Evolutionary conservation across 116 monocot genomes (phyloP).

Genomic region (Phalaenopsis hybrid): DNA sequence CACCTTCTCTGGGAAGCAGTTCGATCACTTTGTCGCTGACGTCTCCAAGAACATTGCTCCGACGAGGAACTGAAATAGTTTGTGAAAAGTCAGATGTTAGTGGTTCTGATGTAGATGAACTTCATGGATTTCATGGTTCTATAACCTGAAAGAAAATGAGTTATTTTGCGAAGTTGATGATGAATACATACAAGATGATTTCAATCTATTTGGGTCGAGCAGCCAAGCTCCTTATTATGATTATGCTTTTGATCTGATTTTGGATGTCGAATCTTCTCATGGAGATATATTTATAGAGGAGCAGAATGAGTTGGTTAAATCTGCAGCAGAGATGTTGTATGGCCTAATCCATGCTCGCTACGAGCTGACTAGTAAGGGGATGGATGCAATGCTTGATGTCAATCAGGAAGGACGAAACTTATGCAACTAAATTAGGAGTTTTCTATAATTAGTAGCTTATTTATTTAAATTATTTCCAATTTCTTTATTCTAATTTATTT

Average conservation of each 20-base stretch:
- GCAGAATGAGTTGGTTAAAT: constrained; percentile 18
- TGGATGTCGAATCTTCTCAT: constrained; percentile 75
- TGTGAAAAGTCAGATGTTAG: constrained; percentile 77
- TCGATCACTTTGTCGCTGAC: constrained; percentile 12
- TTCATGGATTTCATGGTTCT: constrained; percentile 84
- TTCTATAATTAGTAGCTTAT: background rate
- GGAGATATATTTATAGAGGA: constrained; percentile 21
- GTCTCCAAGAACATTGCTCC: constrained; percentile 31
- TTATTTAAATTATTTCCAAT: background rate
- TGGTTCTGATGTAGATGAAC: constrained; percentile 79
- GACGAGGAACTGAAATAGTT: constrained; percentile 61
- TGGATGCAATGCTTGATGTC: constrained; percentile 16
- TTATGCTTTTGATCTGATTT: constrained; percentile 78
- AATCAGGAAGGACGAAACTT: too few relatives aligned
- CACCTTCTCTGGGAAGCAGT: constrained; percentile 39
- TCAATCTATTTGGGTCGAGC: constrained; percentile 78
- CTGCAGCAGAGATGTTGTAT: constrained; percentile 19
- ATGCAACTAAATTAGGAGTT: too few relatives aligned
- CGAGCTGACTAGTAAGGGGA: constrained; percentile 13
- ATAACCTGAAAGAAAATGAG: constrained; percentile 67
- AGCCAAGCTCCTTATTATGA: constrained; percentile 85
- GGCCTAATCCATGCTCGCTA: constrained; percentile 15
- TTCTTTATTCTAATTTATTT: too few relatives aligned
- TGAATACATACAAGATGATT: constrained; percentile 87
- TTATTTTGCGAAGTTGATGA: constrained; percentile 88